Base-by-base conservation (phyloP, 495 filamentous ascomycete genomes). In the Penicillium malachiteum region DNA sequence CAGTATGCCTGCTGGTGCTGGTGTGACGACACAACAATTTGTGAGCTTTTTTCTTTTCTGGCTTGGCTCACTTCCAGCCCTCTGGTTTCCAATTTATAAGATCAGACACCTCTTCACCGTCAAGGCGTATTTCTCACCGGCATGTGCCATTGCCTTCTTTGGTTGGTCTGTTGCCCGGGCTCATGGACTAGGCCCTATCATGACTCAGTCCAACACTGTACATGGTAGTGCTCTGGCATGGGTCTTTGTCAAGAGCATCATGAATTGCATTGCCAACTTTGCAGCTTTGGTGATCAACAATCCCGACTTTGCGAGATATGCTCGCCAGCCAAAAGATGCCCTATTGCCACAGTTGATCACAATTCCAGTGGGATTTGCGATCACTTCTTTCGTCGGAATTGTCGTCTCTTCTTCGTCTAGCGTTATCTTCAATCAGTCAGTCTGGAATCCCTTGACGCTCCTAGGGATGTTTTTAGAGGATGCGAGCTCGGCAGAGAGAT, bases 341-440 rank as follows among this genome's bases (percentile, higher is more conserved):
- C 61, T 93, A 10, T 93, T 87, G 89, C 86, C 90, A 10, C 91
- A 96, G 66, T 68, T 95, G 5, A 74, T 95, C 63, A 87, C 90
- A 13, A 94, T 96, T 55, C 91, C 91, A 2, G 67, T 86, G 49
- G 88, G 88, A 34, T 96, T 96, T 60, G 91, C 87, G 5, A 63
- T 96, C 41, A 96, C 91, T 10, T 92, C 87, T 10, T 91, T 96
- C 68, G 91, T 96, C 64, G 90, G 92, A 51, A 95, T 96, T 64
- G 88, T 96, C 54, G 90, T 92, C 31, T 91, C 89, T 1, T 96
- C 92, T 3, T 89, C 87, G 7, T 91, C 89, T 1, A 76, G 78
- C 0, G 81, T 92, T 55, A 90, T 94, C 60, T 91, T 88, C 55
- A 78, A 78, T 30, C 79, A 81, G 26, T 71, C 88, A 1, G 90